Percentiles rank a stretch among this genome's conserved stretches.
These are phyloP conservation scores for Beverwykella pulmonaria DNA, from an alignment of 495 filamentous ascomycete species.

Conservation along the genomic window DNA sequence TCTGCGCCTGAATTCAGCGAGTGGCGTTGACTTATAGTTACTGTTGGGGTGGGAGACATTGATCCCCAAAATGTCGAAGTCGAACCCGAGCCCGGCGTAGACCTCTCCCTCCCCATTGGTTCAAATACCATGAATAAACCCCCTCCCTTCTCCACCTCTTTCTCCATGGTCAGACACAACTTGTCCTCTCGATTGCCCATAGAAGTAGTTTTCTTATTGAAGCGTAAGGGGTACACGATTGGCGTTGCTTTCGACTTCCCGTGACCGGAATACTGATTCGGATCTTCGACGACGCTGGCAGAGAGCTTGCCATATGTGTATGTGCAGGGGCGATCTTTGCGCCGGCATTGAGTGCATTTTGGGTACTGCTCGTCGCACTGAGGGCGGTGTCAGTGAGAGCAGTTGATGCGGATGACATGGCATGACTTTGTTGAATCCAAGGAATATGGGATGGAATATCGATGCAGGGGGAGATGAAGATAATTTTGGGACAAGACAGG, in stretches of 20 bases:
- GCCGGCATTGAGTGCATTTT: conserved; percentile 5
- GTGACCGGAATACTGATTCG: conserved; percentile 3
- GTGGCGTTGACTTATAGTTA: not conserved
- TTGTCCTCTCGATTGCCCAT: not conserved
- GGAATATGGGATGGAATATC: too few relatives aligned
- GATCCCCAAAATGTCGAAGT: not conserved
- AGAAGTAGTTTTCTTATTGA: not conserved
- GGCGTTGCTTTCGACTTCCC: conserved; percentile 5
- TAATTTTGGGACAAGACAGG: not conserved
- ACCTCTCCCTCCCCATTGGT: not conserved
- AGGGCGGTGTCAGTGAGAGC: too few relatives aligned
- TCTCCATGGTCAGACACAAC: not conserved
- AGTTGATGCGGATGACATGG: too few relatives aligned
- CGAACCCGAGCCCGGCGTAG: not conserved
- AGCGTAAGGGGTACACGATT: not conserved
- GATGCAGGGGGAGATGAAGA: too few relatives aligned
- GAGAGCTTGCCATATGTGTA: conserved; percentile 10
- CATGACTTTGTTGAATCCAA: too few relatives aligned
- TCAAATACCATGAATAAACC: not conserved
- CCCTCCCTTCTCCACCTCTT: not conserved
- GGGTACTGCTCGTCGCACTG: conserved; percentile 17
- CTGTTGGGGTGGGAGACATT: too few relatives aligned
- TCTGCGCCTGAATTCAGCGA: not conserved
- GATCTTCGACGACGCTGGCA: conserved; percentile 7
- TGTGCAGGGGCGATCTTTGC: conserved; percentile 4